A percentile compares a stretch with the other conserved stretches of the same genome.
Evolutionary conservation across 1,284 basidiomycete species (phyloP).

Genomic region (Tylopilus orsonianus): DNA sequence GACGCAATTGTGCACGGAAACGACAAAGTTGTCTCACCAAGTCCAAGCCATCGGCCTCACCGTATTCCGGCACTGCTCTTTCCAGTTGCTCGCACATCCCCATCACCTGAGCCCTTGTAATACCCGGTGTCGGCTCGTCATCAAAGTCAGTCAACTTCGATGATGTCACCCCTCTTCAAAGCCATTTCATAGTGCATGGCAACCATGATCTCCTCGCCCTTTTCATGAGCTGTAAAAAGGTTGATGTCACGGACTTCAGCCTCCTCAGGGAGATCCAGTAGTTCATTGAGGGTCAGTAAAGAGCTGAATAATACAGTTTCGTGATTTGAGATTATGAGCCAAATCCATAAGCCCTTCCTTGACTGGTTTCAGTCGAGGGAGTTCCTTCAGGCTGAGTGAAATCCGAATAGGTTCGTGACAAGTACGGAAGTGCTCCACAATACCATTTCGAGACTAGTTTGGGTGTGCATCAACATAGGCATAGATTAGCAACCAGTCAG

Average conservation of each 20-base stretch:
- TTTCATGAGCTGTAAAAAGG: not conserved
- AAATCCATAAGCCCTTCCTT: no score
- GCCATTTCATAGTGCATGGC: not conserved
- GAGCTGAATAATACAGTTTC: not conserved
- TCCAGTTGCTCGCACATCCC: not conserved
- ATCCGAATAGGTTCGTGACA: no score
- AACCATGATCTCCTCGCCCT: conserved; percentile 1
- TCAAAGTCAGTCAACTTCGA: not conserved
- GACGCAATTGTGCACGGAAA: not conserved
- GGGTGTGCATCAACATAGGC: no score
- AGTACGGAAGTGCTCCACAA: no score
- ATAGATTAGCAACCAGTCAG: no score
- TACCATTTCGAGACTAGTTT: no score
- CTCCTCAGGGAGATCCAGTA: not conserved
- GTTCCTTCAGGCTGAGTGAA: no score
- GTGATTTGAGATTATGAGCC: not conserved
- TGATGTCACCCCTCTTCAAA: not conserved
- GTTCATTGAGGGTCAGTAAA: not conserved
- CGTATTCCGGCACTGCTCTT: conserved; percentile 1
- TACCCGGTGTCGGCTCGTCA: not conserved
- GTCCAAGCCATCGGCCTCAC: not conserved
- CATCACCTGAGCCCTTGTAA: not conserved
- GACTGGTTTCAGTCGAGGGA: no score
- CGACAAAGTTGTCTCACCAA: not conserved
- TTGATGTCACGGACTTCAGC: not conserved